These are phyloP conservation scores for Colletotrichum cordylinicola DNA, from an alignment of 2,329 filamentous ascomycete genomes.

Conservation along the genomic window DNA sequence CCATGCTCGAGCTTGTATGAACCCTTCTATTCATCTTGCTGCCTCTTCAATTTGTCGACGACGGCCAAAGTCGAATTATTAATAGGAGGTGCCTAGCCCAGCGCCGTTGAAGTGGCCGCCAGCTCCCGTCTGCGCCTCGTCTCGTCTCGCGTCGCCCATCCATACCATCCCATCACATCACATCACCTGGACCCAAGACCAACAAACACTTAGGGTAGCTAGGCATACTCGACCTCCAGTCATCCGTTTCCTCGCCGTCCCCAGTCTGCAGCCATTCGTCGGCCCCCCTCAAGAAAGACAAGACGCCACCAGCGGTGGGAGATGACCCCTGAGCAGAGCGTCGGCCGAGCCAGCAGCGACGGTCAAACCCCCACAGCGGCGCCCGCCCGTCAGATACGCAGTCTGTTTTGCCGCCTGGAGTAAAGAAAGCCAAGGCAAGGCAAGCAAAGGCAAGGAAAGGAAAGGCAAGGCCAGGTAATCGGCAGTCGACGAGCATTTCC, in stretches of 20 bases:
- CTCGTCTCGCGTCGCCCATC: background rate
- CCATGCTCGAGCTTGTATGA: background rate
- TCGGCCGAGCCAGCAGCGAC: background rate
- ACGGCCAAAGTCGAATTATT: background rate
- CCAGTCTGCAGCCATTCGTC: background rate
- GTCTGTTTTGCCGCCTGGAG: background rate
- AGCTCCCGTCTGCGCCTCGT: background rate
- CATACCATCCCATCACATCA: background rate
- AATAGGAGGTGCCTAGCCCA: background rate
- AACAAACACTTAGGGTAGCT: background rate
- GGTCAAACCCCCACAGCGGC: background rate
- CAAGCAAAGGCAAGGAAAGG: background rate
- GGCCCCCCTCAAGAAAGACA: background rate
- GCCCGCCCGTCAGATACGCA: background rate
- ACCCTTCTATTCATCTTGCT: background rate
- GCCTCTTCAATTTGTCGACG: background rate
- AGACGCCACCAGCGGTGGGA: background rate
- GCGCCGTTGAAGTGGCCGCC: background rate
- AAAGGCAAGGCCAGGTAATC: background rate
- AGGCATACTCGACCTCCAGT: background rate
- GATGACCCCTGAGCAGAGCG: constrained; percentile 4
- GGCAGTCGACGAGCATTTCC: background rate
- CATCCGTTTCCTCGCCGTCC: background rate
- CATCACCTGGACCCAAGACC: background rate
- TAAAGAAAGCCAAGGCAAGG: background rate